Conservation (phyloP, 441 rosid species). For the Biscutella auriculata region DNA sequence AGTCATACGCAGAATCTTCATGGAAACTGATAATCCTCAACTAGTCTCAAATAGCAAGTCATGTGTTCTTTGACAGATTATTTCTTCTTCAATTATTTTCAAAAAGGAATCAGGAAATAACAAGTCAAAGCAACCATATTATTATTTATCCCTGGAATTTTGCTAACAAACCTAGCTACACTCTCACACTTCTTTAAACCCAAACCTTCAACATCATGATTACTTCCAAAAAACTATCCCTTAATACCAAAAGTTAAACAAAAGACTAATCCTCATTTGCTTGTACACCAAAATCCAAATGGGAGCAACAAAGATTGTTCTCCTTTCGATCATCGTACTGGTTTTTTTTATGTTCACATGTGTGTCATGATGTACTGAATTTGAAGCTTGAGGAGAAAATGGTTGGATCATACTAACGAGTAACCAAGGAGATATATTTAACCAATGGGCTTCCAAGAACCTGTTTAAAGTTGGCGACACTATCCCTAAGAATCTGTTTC, state of each 20-base stretch:
- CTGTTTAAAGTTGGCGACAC: conserved; percentile 51
- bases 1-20: background rate
- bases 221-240: too few species aligned
- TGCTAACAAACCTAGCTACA: background rate
- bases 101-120: background rate
- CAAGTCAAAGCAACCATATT: conserved; percentile 2
- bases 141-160: background rate
- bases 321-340: background rate
- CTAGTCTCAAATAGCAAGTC: background rate
- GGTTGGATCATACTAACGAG: conserved; percentile 39
- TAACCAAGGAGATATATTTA: conserved; percentile 27
- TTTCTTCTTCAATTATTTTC: background rate
- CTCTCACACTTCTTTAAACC: background rate
- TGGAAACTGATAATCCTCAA: background rate
- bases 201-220: too few species aligned
- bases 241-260: background rate
- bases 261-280: too few species aligned
- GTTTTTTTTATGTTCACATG: background rate
- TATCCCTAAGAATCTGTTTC: conserved; percentile 31
- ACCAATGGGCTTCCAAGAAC: conserved; percentile 62
- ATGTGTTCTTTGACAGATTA: background rate
- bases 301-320: background rate
- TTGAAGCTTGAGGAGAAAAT: conserved; percentile 33
- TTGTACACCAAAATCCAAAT: too few species aligned
- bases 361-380: conserved; percentile 23